Base-by-base conservation (phyloP, 2,329 filamentous ascomycete species). In the Botrytis elliptica region DNA sequence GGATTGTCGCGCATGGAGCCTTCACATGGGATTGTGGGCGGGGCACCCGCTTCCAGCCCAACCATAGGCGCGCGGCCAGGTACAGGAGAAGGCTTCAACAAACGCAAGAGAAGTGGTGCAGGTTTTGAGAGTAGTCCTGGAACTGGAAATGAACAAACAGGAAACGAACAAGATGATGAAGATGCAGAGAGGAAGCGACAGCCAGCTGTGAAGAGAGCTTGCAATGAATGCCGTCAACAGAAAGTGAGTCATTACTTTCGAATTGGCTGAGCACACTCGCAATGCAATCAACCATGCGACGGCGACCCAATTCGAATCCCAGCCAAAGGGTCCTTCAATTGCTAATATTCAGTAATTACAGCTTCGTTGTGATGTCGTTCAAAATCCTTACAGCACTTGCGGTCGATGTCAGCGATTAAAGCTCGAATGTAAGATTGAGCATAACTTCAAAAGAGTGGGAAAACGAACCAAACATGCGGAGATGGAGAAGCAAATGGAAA, bases 191-290 rank as follows among this genome's bases (percentile, higher is more conserved):
- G 88, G 83, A 89, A 89, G 82, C 86, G 89, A 75, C 88, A 91
- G 77, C 90, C 90, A 40, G 90, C 90, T 72, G 90, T 92, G 67
- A 94, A 95, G 84, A 87, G 93, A 79, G 93, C 93, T 9, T 95
- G 93, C 83, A 95, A 95, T 80, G 92, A 95, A 82, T 95, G 92
- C 81, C 88, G 92, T 75, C 93, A 95, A 83, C 93, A 95, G 83
- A 95, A 95, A 86, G 92, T 93, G 84, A 87, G 85, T 86, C 81
- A 80, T 44, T 59, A 71, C 49, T 66, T 36, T 49, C 29, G 12
- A 38, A 42, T 10, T 18, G 57, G 29, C 14, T 69, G 67, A 68
- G 65, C 16, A 68, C 55, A 68, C 49, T 57, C n/a, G 38, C 66
- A 38, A 71, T 73, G 52, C 33, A 7, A 33, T 29, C 36, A 55